phyloP scores from a whole-genome alignment of 202 grass and related monocot species.

The Eragrostis tef region DNA sequence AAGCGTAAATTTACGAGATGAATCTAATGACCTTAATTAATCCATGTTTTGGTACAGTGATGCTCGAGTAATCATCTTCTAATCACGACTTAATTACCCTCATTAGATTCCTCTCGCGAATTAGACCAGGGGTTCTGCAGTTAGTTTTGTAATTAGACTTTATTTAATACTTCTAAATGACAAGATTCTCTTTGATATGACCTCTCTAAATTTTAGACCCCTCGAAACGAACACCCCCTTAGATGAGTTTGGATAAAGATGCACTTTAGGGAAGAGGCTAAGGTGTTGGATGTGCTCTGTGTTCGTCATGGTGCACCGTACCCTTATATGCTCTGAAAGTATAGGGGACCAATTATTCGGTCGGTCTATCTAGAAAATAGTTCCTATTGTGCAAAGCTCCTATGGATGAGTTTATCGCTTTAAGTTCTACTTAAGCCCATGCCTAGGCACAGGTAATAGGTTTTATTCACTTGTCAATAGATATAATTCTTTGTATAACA shows the following conservation, averaged over 20 bases:
- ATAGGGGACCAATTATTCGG: constrained; percentile 42
- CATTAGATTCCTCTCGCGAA: too few species aligned
- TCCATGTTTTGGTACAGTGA: too few species aligned
- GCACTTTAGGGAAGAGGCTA: constrained; percentile 16
- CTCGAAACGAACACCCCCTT: too few species aligned
- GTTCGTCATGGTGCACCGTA: constrained; percentile 33
- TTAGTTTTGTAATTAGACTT: too few species aligned
- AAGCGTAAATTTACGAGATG: too few species aligned
- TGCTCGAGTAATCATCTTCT: too few species aligned
- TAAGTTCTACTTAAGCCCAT: neutral
- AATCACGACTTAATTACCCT: too few species aligned
- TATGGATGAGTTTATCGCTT: neutral
- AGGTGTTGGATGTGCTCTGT: neutral
- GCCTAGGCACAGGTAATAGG: neutral
- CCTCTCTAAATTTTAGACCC: too few species aligned
- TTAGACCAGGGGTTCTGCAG: too few species aligned
- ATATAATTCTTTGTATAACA: neutral
- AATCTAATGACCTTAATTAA: too few species aligned
- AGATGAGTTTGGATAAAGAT: constrained; percentile 34
- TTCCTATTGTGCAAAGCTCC: neutral
- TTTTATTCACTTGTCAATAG: neutral
- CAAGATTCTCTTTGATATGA: too few species aligned
- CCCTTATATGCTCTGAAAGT: constrained; percentile 18
- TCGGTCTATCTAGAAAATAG: constrained; percentile 25
- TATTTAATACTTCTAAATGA: too few species aligned